These are phyloP conservation scores for Ceratocystis diversiconidia DNA, from an alignment of 2,329 filamentous ascomycete species.

Conservation along the genomic window DNA sequence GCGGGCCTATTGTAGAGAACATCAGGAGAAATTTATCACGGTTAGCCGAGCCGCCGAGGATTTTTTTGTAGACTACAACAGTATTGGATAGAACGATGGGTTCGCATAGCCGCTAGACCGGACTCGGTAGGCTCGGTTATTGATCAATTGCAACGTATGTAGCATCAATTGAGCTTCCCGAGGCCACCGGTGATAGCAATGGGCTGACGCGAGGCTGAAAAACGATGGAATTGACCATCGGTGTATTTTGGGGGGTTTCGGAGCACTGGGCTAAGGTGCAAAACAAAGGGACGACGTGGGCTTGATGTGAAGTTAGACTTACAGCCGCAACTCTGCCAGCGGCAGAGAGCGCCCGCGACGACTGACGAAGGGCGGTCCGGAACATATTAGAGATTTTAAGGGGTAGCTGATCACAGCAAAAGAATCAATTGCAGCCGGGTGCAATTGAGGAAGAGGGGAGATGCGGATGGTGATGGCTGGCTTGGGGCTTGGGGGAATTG, in stretches of 20 bases:
- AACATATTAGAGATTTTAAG: conserved; percentile 53
- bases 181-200: conserved; percentile 13
- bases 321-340: conserved; percentile 84
- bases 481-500: conserved; percentile 15
- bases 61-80: neutral
- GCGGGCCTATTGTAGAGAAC: conserved; percentile 50
- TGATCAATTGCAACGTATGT: conserved; percentile 14
- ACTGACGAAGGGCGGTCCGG: conserved; percentile 95
- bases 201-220: conserved; percentile 22
- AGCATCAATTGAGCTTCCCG: conserved; percentile 17
- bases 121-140: conserved; percentile 13
- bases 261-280: conserved; percentile 10
- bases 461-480: conserved; percentile 20
- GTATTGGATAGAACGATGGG: conserved; percentile 24
- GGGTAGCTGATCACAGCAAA: conserved; percentile 25
- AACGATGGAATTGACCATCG: conserved; percentile 34
- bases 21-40: conserved; percentile 33
- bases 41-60: conserved; percentile 38
- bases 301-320: conserved; percentile 44
- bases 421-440: conserved; percentile 48
- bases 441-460: conserved; percentile 40
- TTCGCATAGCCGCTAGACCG: conserved; percentile 8
- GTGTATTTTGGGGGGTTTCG: conserved; percentile 21
- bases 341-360: conserved; percentile 85
- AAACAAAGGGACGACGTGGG: conserved; percentile 5